Base-by-base conservation (phyloP, 2,329 filamentous ascomycete species). In the Calonectria henricotiae region DNA sequence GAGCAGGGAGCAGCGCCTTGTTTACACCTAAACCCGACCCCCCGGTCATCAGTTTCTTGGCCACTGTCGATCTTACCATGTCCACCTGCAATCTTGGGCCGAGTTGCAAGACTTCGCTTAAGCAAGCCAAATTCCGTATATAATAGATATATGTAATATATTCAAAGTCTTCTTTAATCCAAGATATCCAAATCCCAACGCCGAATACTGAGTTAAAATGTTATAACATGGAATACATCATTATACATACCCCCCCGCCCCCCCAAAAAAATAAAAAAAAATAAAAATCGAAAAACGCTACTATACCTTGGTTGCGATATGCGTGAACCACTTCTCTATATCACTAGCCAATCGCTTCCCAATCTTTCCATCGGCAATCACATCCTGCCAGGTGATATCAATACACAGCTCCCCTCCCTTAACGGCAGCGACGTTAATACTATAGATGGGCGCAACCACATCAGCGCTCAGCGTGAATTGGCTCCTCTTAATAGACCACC, bases 401-500 rank as follows among this genome's bases (percentile, higher is more conserved):
- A 75, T 39, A 11, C 64, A 63, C 54, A 74, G 41, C 5, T 70
- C 68, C 4, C 43, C 65, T 2, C 69, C 68, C 62, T 67, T 72
- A 4, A 75, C 64, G 3, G 68, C 58, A 5, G 76, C 12, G 5
- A 68, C 47, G 17, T 69, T 69, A 13, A 75, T 43, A 17, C 17
- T 41, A 15, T 75, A 70, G 11, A 65, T 63, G 5, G 73, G 20
- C 5, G 65, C 70, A 12, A 30, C 2, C 4, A 44, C 66, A 55
- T 69, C 67, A 3, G 74, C 67, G 11, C 66, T 64, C 17, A 73
- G 37, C 2, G 66, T 32, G 35, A 77, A 76, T 4, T 23, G 27
- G 13, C 76, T 71, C 13, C 62, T 54, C 25, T 73, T 46, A 1
- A 79, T 73, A 0, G 47, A 62, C 78, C 77, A 78, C 2, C 17